Base-by-base conservation (phyloP, 2,329 filamentous ascomycete species). In the Penicillium occitanis region DNA sequence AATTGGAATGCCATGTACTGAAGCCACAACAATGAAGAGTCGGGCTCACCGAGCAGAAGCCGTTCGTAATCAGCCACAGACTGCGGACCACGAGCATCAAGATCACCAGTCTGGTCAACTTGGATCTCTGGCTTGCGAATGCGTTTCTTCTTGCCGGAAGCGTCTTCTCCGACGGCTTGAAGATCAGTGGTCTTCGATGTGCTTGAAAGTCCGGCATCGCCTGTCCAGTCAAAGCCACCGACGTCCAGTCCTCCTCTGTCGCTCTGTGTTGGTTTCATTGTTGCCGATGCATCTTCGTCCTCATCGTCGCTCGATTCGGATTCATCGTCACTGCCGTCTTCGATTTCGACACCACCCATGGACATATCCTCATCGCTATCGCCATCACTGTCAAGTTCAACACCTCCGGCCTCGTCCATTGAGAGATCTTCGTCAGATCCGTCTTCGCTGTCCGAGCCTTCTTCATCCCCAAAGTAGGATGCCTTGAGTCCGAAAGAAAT, bases 1-100 rank as follows among this genome's bases (percentile, higher is more conserved):
- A 97, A 89, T 79, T 98, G 92, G 85, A 96, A 96, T n/a, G 93
- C 93, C 92, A 99, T 98, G 81, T 99, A 99, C 70, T 92, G 87
- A 64, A 97, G 91, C 95, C 95, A 99, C 33, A 98, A 86, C 68
- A 90, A 84, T 0, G 94, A 96, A n/a, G 91, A 94, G 80, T 98
- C 93, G 2, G 95, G 93, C 76, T 96, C 91, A 65, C 93, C 92
- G 25, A 99, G 87, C 50, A 99, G 86, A 28, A 97, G 88, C 71
- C 95, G 90, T 80, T 99, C 96, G 77, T 93, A 99, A 78, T 99
- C 96, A 69, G 91, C 91, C 17, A 91, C 87, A 1, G 92, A 94
- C 76, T 96, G 93, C 1, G 95, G 95, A 0, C 94, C 94, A 71
- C 93, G 88, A 57, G 87, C 88, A 76, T 97, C 93, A 11, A 99